Evolutionary conservation across 306 rosid genomes (phyloP).

Genomic region (Glycine latifolia): DNA sequence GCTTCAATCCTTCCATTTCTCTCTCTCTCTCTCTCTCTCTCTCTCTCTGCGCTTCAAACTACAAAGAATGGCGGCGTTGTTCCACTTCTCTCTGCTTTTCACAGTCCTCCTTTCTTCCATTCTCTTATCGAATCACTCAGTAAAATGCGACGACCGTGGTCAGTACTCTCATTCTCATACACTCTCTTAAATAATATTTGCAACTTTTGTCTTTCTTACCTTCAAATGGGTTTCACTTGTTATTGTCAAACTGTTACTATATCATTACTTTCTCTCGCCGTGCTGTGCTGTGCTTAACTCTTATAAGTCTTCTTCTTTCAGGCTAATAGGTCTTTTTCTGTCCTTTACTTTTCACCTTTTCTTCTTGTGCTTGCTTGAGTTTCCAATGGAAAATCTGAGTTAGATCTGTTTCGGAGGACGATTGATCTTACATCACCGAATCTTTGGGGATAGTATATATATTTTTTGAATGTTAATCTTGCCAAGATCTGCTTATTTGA

Average conservation of each 20-base stretch:
- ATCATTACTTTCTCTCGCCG: too few species aligned
- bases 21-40: neutral
- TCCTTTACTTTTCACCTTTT: neutral
- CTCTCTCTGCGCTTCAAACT: neutral
- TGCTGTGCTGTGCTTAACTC: too few species aligned
- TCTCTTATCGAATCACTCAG: constrained; percentile 49
- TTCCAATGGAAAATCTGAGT: neutral
- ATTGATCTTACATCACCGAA: constrained; percentile 45
- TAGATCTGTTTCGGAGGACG: constrained; percentile 54
- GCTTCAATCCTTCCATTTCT: neutral
- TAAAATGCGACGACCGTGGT: constrained; percentile 51
- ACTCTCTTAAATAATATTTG: too few species aligned
- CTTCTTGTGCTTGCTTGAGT: neutral
- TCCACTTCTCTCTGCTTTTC: constrained; percentile 45
- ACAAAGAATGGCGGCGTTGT: constrained; percentile 52
- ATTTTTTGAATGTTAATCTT: constrained; percentile 21
- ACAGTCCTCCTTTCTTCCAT: constrained; percentile 54
- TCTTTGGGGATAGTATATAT: neutral
- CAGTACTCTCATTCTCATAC: neutral
- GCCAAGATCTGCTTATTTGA: constrained; percentile 35
- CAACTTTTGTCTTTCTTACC: too few species aligned
- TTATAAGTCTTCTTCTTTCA: neutral
- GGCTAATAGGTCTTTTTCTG: constrained; percentile 24
- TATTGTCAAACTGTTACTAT: too few species aligned
- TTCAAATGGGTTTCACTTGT: neutral